phyloP scores from a whole-genome alignment of 2,329 filamentous ascomycete genomes.

The Cercospora berteroae region DNA sequence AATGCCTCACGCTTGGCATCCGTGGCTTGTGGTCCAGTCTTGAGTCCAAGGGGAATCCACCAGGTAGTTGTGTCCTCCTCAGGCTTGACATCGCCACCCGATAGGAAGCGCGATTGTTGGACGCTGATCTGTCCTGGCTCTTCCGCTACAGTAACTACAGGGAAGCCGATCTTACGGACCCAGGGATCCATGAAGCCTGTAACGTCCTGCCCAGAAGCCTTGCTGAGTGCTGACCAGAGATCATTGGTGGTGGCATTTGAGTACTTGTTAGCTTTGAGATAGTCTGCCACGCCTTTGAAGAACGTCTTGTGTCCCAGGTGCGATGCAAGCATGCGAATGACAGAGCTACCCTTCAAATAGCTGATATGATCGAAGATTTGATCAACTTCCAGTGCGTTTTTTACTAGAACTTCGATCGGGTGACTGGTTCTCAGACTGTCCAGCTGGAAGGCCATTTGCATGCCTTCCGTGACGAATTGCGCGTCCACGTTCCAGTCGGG shows the following conservation, averaged over 20 bases:
- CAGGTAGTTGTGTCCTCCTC: slow-evolving; percentile 89
- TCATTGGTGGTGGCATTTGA: slow-evolving; percentile 88
- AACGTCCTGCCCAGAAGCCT: slow-evolving; percentile 85
- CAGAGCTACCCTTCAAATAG: slow-evolving; percentile 93
- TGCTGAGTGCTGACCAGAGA: slow-evolving; percentile 82
- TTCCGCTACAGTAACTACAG: slow-evolving; percentile 81
- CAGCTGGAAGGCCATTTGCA: slow-evolving; percentile 86
- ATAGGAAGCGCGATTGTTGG: slow-evolving; percentile 85
- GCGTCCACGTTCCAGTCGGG: slow-evolving; percentile 98
- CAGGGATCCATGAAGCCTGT: slow-evolving; percentile 86
- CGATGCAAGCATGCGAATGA: slow-evolving; percentile 92
- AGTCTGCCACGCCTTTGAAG: slow-evolving; percentile 83
- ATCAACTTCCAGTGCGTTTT: slow-evolving; percentile 90
- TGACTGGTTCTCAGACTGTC: slow-evolving; percentile 90
- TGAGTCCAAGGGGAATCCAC: slow-evolving; percentile 91
- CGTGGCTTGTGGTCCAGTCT: slow-evolving; percentile 66
- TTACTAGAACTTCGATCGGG: slow-evolving; percentile 92
- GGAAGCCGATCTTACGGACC: slow-evolving; percentile 95
- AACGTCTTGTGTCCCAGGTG: slow-evolving; percentile 87
- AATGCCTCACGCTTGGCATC: slow-evolving; percentile 66
- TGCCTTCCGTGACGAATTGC: slow-evolving; percentile 92
- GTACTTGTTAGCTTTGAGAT: slow-evolving; percentile 85
- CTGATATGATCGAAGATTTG: slow-evolving; percentile 98
- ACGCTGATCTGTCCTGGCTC: slow-evolving; percentile 77
- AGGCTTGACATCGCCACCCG: slow-evolving; percentile 83